Percentiles rank a stretch among this genome's conserved stretches.
Conservation (phyloP, 306 rosid species). For the Quercus variabilis region DNA sequence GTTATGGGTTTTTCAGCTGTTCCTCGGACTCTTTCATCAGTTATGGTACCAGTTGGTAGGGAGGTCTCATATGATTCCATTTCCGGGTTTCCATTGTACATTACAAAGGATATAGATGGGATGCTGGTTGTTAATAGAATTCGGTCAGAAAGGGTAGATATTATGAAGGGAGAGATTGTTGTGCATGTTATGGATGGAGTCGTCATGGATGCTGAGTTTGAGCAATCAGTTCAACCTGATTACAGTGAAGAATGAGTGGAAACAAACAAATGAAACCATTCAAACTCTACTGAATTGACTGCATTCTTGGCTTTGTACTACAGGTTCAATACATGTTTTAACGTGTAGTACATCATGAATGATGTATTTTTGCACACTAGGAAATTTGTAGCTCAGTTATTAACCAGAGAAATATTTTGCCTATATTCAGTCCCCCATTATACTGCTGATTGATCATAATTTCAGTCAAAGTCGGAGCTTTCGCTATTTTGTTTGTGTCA, state of each 20-base stretch:
- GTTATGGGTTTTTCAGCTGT: conserved; percentile 73
- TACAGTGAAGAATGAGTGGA: conserved; percentile 27
- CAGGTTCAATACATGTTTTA: no score
- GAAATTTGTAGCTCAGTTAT: background rate
- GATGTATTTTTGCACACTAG: no score
- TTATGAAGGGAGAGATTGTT: conserved; percentile 47
- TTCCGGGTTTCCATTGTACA: conserved; percentile 64
- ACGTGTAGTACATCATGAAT: no score
- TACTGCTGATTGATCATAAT: background rate
- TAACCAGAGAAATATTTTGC: background rate
- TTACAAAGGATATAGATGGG: conserved; percentile 57
- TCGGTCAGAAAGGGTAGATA: conserved; percentile 52
- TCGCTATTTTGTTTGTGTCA: no score
- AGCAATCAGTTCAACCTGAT: conserved; percentile 49
- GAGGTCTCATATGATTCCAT: conserved; percentile 59
- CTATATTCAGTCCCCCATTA: background rate
- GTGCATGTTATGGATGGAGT: conserved; percentile 80
- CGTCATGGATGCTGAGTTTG: conserved; percentile 83
- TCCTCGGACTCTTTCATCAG: conserved; percentile 52
- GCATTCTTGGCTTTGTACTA: background rate
- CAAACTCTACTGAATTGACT: background rate
- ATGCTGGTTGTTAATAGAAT: conserved; percentile 68
- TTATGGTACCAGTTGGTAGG: conserved; percentile 33
- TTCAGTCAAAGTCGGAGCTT: background rate
- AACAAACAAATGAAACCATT: background rate